phyloP scores from a whole-genome alignment of 2,329 filamentous ascomycete species.

The Waltergamsia citrina region DNA sequence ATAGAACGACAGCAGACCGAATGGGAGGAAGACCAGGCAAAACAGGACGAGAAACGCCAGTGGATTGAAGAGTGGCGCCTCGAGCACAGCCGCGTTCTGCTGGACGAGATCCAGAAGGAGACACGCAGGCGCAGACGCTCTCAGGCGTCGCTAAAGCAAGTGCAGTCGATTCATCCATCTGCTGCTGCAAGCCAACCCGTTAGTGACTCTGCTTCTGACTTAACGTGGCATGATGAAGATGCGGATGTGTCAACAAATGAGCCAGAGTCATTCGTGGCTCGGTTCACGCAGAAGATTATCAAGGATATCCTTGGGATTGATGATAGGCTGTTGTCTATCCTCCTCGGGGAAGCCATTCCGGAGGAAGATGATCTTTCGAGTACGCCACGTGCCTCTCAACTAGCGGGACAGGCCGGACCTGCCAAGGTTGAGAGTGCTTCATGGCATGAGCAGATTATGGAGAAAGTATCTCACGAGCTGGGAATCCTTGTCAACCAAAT shows the following conservation, averaged over 20 bases:
- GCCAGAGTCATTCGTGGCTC: slow-evolving; percentile 63
- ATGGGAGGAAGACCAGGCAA: slow-evolving; percentile 41
- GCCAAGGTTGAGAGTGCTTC: slow-evolving; percentile 35
- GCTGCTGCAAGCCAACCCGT: slow-evolving; percentile 7
- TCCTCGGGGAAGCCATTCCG: slow-evolving; percentile 74
- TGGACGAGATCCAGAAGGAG: slow-evolving; percentile 85
- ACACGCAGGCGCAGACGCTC: slow-evolving; percentile 61
- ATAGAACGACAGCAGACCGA: slow-evolving; percentile 40
- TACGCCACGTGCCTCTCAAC: slow-evolving; percentile 33
- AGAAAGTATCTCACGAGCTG: slow-evolving; percentile 79
- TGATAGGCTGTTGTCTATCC: slow-evolving; percentile 71
- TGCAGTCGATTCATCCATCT: slow-evolving; percentile 16
- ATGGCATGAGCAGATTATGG: slow-evolving; percentile 73
- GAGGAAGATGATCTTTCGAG: slow-evolving; percentile 35
- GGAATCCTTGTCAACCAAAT: slow-evolving; percentile 76
- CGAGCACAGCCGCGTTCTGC: slow-evolving; percentile 76
- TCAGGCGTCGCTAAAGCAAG: slow-evolving; percentile 32
- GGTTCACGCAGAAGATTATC: slow-evolving; percentile 78
- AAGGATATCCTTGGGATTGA: slow-evolving; percentile 87
- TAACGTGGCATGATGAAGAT: slow-evolving; percentile 46
- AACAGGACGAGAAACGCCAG: slow-evolving; percentile 65
- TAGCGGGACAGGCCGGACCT: slow-evolving; percentile 16
- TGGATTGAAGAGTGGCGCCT: slow-evolving; percentile 88
- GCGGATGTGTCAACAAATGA: slow-evolving; percentile 33
- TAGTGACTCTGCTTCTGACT: slow-evolving; percentile 25